Base-by-base conservation (phyloP, 306 rosid species). In the Vigna angularis region DNA sequence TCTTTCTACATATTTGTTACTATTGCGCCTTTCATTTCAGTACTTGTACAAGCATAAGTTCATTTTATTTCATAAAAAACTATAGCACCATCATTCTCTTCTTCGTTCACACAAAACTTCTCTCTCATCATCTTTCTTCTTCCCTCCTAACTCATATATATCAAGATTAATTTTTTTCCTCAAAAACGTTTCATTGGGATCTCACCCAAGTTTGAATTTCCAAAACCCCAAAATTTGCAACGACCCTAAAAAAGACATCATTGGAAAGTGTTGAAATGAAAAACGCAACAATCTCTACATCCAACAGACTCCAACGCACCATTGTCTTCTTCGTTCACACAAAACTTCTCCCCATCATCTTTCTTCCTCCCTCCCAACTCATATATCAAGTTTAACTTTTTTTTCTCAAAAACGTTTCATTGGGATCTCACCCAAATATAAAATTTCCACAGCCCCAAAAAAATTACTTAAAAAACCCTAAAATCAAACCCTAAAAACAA, bases 251-350 rank as follows among this genome's bases (percentile, higher is more conserved):
- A 30, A 89, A 72, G 2, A 84, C 84, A 65, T 86, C 81, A 34
- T 83, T 90, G 5, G 96, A 88, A 81, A 88, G 86, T 7, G 88
- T 84, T 2, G 93, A 87, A 62, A 82, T 85, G 79, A 96, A 85
- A 68, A 86, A 88, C n/a, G 86, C 89, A 80, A 88, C 87, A 3
- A 98, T 97, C 68, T 93, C 96, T 4, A 88, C 30, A 52, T 97
- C 99, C 76, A 95, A 95, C 90, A 63, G 97, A 87, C 78, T 91
- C 97, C 77, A 92, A 81, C 86, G 88, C 56, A 50, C 77, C 93
- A 80, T 86, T 95, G 3, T 87, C 97, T 77, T 92, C 95, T 59
- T 90, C 91, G 8, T 78, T 89, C 85, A 58, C 84, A 91, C 91
- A 95, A 75, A 95, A 88, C 50, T 85, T 92, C 65, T 87, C 77